These are phyloP conservation scores for Hordeum marinum DNA, from an alignment of 176 grass and related monocot genomes.

Conservation along the genomic window DNA sequence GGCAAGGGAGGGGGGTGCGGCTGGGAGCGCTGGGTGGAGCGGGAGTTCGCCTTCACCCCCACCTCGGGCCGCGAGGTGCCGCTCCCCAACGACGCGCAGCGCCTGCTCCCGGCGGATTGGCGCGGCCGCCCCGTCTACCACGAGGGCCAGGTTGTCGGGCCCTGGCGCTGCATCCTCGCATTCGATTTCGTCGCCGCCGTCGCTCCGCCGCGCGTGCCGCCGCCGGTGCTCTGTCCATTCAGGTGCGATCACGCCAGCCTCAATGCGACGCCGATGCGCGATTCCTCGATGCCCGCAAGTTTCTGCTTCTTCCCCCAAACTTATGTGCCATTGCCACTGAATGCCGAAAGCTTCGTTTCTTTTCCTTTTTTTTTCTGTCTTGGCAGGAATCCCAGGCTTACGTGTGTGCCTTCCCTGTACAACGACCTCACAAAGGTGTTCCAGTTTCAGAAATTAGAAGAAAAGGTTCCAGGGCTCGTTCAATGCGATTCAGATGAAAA, in stretches of 20 bases:
- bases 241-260: neutral
- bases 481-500: neutral
- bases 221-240: conserved; percentile 7
- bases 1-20: conserved; percentile 23
- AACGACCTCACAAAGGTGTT: conserved; percentile 44
- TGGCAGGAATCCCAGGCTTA: conserved; percentile 45
- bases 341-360: neutral
- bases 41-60: conserved; percentile 46
- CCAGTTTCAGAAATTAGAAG: conserved; percentile 21
- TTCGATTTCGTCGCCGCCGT: conserved; percentile 46
- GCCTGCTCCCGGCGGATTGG: conserved; percentile 10
- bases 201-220: conserved; percentile 19
- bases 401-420: conserved; percentile 35
- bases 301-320: neutral
- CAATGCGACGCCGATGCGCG: neutral
- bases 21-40: conserved; percentile 52
- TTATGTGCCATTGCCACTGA: neutral
- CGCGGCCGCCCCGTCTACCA: conserved; percentile 24
- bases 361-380: neutral
- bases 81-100: neutral
- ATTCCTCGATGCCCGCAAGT: neutral
- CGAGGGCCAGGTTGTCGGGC: conserved; percentile 33
- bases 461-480: conserved; percentile 5
- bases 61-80: conserved; percentile 27
- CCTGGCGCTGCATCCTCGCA: conserved; percentile 49